Evolutionary conservation across 306 rosid species (phyloP).

Genomic region (Trifolium pratense): DNA sequence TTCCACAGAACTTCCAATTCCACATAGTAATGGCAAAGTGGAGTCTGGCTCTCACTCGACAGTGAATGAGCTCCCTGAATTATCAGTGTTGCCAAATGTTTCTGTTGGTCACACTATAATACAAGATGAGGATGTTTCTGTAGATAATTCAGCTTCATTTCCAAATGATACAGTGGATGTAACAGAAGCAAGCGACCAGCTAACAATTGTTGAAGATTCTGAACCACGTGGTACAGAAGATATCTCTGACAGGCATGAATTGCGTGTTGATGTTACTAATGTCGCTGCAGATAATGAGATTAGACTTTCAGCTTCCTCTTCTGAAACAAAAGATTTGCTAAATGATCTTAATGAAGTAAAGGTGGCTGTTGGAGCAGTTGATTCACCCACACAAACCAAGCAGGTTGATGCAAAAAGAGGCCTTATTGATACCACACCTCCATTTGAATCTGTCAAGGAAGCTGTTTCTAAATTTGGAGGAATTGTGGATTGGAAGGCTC

Average conservation of each 20-base stretch:
- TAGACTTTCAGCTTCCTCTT: conserved; percentile 46
- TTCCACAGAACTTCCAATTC: conserved; percentile 41
- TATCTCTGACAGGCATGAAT: conserved; percentile 35
- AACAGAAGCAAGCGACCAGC: conserved; percentile 40
- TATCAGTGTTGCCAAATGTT: conserved; percentile 40
- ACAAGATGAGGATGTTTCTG: conserved; percentile 48
- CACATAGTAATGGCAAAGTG: conserved; percentile 48
- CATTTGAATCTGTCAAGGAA: conserved; percentile 96
- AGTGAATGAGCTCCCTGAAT: conserved; percentile 35
- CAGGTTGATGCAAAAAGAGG: conserved; percentile 58
- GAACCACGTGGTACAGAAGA: conserved; percentile 38
- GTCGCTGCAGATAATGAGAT: conserved; percentile 38
- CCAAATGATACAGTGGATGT: conserved; percentile 37
- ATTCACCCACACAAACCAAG: conserved; percentile 50
- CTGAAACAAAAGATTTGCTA: conserved; percentile 47
- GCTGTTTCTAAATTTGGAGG: conserved; percentile 99
- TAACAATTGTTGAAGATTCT: conserved; percentile 41
- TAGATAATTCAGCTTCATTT: conserved; percentile 45
- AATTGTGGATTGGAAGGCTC: conserved; percentile 99
- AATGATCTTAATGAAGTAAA: conserved; percentile 35
- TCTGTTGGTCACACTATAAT: conserved; percentile 45
- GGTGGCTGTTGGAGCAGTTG: conserved; percentile 36
- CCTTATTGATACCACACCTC: conserved; percentile 84
- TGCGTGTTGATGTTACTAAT: conserved; percentile 40
- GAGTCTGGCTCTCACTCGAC: conserved; percentile 48